Percentiles rank a stretch among this genome's conserved stretches.
Conservation (phyloP, 2,329 filamentous ascomycete species). For the Alternaria angustiovoidea region DNA sequence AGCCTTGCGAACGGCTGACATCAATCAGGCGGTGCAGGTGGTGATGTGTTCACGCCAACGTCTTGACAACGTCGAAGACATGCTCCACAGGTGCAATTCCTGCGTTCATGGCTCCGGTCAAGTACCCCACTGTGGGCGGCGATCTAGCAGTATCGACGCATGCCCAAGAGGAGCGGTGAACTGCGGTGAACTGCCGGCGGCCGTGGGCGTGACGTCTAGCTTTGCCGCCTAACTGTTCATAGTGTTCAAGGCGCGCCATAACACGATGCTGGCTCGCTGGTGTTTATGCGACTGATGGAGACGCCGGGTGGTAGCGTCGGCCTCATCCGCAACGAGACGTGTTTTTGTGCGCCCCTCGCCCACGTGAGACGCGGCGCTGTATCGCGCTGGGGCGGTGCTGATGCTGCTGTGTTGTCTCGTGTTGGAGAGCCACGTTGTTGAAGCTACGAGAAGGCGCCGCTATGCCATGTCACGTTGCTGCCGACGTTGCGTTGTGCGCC, state of each 20-base stretch:
- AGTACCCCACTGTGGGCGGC: constrained; percentile 26
- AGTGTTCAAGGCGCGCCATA: constrained; percentile 29
- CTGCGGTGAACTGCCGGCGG: constrained; percentile 47
- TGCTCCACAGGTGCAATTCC: constrained; percentile 21
- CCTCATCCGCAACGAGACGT: constrained; percentile 38
- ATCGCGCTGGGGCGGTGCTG: constrained; percentile 26
- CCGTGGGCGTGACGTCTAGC: constrained; percentile 34
- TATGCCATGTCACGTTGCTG: constrained; percentile 19
- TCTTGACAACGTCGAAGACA: constrained; percentile 26
- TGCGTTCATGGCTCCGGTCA: constrained; percentile 24
- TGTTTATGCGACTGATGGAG: constrained; percentile 31
- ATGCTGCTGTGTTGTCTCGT: constrained; percentile 40
- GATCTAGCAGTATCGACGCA: constrained; percentile 23
- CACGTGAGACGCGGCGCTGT: constrained; percentile 38
- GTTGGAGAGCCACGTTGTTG: constrained; percentile 43
- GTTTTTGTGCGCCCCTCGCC: constrained; percentile 15
- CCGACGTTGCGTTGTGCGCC: constrained; percentile 18
- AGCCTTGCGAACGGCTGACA: constrained; percentile 49
- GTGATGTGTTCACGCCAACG: constrained; percentile 48
- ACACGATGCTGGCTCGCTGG: constrained; percentile 28
- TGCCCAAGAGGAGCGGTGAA: constrained; percentile 41
- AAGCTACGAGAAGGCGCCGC: constrained; percentile 21
- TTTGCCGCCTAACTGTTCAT: constrained; percentile 25
- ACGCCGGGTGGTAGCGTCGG: constrained; percentile 38
- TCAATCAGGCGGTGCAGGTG: constrained; percentile 47